Percentiles rank a stretch among this genome's conserved stretches.
phyloP scores from a whole-genome alignment of 2,329 filamentous ascomycete genomes.

The Pseudogymnoascus verrucosus region DNA sequence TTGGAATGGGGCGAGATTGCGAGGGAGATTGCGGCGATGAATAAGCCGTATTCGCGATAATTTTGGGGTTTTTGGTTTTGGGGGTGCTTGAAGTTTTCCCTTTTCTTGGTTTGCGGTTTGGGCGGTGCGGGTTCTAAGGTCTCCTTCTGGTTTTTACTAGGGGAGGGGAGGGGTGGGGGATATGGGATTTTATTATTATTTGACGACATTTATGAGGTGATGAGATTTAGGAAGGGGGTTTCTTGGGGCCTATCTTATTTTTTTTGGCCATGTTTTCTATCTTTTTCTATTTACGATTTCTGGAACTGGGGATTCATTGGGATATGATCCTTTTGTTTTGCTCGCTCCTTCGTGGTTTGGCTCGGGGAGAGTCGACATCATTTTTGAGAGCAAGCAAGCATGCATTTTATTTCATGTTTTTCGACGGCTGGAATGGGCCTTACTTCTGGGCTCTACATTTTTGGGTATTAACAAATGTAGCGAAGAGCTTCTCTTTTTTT shows the following conservation, averaged over 20 bases:
- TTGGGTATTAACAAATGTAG: constrained; percentile 2
- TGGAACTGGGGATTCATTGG: background rate
- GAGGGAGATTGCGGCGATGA: constrained; percentile 90
- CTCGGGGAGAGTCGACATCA: background rate
- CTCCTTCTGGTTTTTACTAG: background rate
- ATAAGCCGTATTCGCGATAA: constrained; percentile 61
- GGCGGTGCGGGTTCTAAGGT: background rate
- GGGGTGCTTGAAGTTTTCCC: background rate
- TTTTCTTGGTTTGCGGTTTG: background rate
- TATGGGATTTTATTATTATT: background rate
- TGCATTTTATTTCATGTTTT: background rate
- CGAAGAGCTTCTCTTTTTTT: background rate
- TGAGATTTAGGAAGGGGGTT: background rate
- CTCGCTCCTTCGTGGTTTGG: background rate
- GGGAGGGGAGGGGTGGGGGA: background rate
- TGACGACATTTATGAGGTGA: constrained; percentile 5
- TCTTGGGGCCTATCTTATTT: background rate
- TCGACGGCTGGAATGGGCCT: background rate
- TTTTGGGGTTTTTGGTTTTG: background rate
- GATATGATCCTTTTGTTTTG: background rate
- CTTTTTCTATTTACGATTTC: background rate
- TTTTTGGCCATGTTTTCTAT: background rate
- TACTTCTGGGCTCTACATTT: background rate
- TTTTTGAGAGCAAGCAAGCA: background rate
- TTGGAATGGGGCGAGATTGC: constrained; percentile 87